Base-by-base conservation (phyloP, 164 flowering plant genomes). In the Litsea cubeba region DNA sequence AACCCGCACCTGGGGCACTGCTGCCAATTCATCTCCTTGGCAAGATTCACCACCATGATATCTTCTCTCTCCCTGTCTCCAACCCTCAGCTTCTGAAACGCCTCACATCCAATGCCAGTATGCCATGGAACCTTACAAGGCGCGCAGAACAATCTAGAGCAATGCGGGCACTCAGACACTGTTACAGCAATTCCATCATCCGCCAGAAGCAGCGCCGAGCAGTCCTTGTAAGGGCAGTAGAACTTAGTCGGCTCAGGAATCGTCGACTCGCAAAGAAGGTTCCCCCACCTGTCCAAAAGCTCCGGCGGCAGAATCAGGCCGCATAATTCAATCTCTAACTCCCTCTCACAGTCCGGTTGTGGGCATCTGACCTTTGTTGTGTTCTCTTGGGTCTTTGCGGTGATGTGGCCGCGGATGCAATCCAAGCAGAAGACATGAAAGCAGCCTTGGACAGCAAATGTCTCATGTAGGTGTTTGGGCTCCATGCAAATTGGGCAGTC, bases 1-100 rank as follows among this genome's bases (percentile, higher is more conserved):
- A 74, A 75, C 28, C 74, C 75, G 74, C 90, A 90, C 1, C 67
- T 70, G 3, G 86, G 85, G 50, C 89, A 88, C 51, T 83, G 84
- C 69, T 58, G 76, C 94, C 94, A 88, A 15, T 80, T 67, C 54
- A 78, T 83, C 10, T 28, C 14, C 83, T 79, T 75, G 0, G 86
- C 88, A 26, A 85, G 82, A 40, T 82, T 65, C 75, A 74, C 64
- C 77, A 82, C 25, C 81, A 79, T 65, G 5, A 72, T 5, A 23
- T 87, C 90, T 12, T 79, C 79, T 17, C 62, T 73, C 30, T 71
- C 78, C 70, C 81, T 80, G 7, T 76, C 78, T 23, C 60, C 65
- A 66, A 69, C 71, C 5, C 23, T 57, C 68, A 74, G 20, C 18
- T 20, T 35, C 73, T 75, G 82, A 74, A 77, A 83, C 78, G 79